A percentile compares a stretch with the other conserved stretches of the same genome.
These are phyloP conservation scores for Copromyces sp. DNA, from an alignment of 495 filamentous ascomycete genomes.

Conservation along the genomic window DNA sequence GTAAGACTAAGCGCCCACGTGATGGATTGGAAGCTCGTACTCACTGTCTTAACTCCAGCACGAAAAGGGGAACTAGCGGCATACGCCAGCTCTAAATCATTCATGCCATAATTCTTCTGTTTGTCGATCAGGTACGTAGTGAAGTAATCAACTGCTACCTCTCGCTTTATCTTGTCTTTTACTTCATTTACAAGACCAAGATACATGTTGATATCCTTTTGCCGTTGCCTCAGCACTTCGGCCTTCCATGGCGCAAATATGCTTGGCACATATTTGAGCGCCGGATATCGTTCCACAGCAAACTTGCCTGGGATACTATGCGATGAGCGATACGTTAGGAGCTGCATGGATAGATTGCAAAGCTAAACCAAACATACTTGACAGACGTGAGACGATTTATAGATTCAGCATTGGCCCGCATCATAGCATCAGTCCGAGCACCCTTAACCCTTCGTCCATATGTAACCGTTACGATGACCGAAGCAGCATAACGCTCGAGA, in stretches of 20 bases:
- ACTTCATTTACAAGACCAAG: constrained; percentile 37
- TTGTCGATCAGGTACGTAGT: constrained; percentile 40
- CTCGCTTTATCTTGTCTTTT: constrained; percentile 20
- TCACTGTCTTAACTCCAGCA: constrained; percentile 55
- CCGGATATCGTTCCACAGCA: constrained; percentile 46
- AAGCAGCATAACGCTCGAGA: constrained; percentile 46
- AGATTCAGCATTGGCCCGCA: constrained; percentile 39
- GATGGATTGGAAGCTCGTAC: background rate
- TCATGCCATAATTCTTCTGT: constrained; percentile 33
- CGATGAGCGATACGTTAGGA: too few species aligned
- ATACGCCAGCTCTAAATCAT: constrained; percentile 46
- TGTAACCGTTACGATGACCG: constrained; percentile 48
- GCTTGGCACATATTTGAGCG: constrained; percentile 42
- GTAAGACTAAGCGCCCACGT: background rate
- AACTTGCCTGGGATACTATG: constrained; percentile 45
- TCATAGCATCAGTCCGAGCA: constrained; percentile 41
- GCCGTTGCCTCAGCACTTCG: constrained; percentile 40
- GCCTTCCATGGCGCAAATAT: constrained; percentile 48
- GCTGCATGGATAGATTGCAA: background rate
- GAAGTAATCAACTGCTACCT: constrained; percentile 36
- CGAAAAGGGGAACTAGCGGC: constrained; percentile 50
- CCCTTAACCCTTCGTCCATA: constrained; percentile 49
- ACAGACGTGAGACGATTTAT: constrained; percentile 50
- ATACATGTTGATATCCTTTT: constrained; percentile 41
- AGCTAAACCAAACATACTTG: constrained; percentile 25